Conservation (phyloP, 2,329 filamentous ascomycete genomes). For the Calonectria leucothoes region DNA sequence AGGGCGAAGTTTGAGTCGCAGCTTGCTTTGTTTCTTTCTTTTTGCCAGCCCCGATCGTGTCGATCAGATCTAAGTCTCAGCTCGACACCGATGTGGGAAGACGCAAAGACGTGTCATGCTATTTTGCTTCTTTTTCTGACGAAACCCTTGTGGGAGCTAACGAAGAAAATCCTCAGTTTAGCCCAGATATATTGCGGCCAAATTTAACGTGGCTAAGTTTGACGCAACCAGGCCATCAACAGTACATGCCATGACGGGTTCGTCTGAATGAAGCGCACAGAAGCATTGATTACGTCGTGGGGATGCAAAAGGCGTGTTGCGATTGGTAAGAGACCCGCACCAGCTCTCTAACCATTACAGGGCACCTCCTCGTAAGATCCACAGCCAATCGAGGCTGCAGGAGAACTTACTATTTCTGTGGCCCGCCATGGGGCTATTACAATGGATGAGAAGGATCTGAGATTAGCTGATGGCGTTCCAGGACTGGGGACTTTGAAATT, state of each 20-base stretch:
- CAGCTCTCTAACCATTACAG: neutral
- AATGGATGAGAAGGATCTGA: constrained; percentile 1
- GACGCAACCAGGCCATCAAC: neutral
- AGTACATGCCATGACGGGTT: neutral
- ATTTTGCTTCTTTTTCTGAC: neutral
- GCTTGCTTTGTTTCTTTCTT: neutral
- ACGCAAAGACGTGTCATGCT: neutral
- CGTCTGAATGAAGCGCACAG: neutral
- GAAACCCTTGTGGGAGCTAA: neutral
- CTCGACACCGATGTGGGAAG: neutral
- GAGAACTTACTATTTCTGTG: neutral
- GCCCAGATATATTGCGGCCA: neutral
- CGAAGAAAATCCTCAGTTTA: neutral
- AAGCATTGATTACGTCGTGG: neutral
- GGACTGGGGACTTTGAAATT: neutral
- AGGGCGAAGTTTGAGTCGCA: neutral
- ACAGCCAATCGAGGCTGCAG: neutral
- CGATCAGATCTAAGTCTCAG: neutral
- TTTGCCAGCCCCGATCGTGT: neutral
- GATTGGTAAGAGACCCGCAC: neutral
- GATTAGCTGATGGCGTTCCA: constrained; percentile 1
- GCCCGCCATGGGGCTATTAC: neutral
- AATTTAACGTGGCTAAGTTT: neutral
- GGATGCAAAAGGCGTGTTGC: neutral
- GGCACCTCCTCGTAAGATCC: neutral